Conservation (phyloP, 148 eudicot genomes). For the Arbutus unedo region DNA sequence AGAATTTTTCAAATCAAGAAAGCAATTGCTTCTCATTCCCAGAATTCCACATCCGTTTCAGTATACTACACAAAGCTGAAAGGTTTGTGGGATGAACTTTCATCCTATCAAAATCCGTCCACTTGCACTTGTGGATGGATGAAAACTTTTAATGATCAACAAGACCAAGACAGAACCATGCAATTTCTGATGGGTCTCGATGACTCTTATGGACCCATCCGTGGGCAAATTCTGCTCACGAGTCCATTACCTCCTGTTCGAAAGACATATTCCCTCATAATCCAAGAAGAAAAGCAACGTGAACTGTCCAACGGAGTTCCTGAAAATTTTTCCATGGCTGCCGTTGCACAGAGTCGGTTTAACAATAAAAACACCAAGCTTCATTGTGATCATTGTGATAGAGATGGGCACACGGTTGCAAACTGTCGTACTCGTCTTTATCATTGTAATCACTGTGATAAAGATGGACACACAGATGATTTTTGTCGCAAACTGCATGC, state of each 20-base stretch:
- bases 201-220: background rate
- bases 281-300: background rate
- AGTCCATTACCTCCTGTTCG: constrained; percentile 11
- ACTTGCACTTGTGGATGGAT: too few relatives aligned
- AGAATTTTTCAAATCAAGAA: too few relatives aligned
- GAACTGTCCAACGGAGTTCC: background rate
- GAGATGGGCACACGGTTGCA: constrained; percentile 13
- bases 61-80: too few relatives aligned
- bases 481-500: background rate
- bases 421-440: background rate
- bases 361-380: background rate
- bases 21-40: too few relatives aligned
- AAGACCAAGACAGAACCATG: constrained; percentile 4
- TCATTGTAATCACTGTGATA: background rate
- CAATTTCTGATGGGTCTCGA: background rate
- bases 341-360: background rate
- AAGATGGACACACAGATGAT: constrained; percentile 8
- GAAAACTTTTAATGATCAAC: background rate
- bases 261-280: constrained; percentile 1
- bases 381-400: background rate
- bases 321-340: constrained; percentile 1
- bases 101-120: too few relatives aligned
- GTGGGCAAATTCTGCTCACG: background rate
- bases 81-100: too few relatives aligned
- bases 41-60: too few relatives aligned